Evolutionary conservation across 2,329 filamentous ascomycete genomes (phyloP), one percentile per base, ranked within the genome.

Genomic region (Stagonosporopsis vannaccii): DNA sequence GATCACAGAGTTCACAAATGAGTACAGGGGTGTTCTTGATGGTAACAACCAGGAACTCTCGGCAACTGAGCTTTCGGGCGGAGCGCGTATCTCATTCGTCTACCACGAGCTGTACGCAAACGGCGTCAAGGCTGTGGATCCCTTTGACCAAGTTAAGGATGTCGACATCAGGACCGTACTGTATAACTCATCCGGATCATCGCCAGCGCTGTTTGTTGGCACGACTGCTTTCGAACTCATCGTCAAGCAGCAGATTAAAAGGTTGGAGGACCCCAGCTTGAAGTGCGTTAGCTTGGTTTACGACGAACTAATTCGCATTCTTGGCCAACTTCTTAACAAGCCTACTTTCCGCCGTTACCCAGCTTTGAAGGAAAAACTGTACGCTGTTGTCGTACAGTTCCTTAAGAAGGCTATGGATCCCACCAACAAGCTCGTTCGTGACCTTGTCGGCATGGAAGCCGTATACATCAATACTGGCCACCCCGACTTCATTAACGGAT

Each of bases 351-450:
- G 94, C 60, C 86, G 95, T 59, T 99, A 99, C 74, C 95, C 95
- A n/a, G 81, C 83, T 61, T 83, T 99, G 51, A 98, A 98, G 84
- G 95, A 99, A 82, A 97, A 96, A 81, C 91, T 99, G 78, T 93
- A 99, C 76, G 83, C 84, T 12, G 93, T 97, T 13, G 94, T 98
- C 46, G 95, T 99, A 67, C 72, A 82, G 9, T 99, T 99, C 79
- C 98, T 97, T 84, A 98, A 98, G 81, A 97, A 96, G 81, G 89
- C 92, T 50, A 97, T 98, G 91, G 92, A 97, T 50, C 95, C 95
- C 6, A 97, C 95, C 33, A 98, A 97, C 82, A 98, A 98, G 84
- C 85, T 99, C 43, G 95, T 99, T 54, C 88, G 81, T 70, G 95
- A 99, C 74, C 84, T 99, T 36, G 94, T 99, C 23, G 80, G 89